These are phyloP conservation scores for Sistotremastrum suecicum DNA, from an alignment of 768 basidiomycete species.

Conservation along the genomic window DNA sequence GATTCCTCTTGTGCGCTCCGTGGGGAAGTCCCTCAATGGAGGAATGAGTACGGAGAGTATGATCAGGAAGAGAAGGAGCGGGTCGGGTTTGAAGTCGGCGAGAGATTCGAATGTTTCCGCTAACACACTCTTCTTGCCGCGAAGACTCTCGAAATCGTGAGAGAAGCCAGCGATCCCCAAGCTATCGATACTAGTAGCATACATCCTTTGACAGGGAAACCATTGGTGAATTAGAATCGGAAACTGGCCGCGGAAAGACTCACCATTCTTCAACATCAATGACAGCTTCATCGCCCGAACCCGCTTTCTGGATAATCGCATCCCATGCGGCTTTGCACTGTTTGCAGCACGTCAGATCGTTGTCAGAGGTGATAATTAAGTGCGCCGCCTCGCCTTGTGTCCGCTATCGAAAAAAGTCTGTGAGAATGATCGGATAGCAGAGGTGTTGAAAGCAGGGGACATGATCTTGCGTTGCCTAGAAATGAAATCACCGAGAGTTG, in stretches of 20 bases:
- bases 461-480: conserved; percentile 1
- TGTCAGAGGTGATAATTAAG: not conserved
- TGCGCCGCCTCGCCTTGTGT: not conserved
- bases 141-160: conserved; percentile 39
- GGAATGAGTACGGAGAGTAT: conserved; percentile 50
- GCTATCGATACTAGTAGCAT: conserved; percentile 23
- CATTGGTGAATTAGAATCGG: too few relatives aligned
- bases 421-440: conserved; percentile 1
- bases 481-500: not conserved
- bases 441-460: conserved; percentile 1
- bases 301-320: conserved; percentile 1
- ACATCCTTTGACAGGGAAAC: too few relatives aligned
- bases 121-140: conserved; percentile 30
- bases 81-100: conserved; percentile 48
- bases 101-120: conserved; percentile 41
- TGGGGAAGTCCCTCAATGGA: conserved; percentile 35
- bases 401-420: conserved; percentile 3
- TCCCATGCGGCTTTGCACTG: conserved; percentile 3
- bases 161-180: conserved; percentile 48
- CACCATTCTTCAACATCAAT: conserved; percentile 5
- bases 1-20: conserved; percentile 46
- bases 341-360: not conserved
- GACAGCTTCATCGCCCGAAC: conserved; percentile 1
- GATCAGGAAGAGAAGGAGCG: conserved; percentile 45
- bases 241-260: not conserved